These are phyloP conservation scores for Moesziomyces globuligerus DNA, from an alignment of 1,284 basidiomycete genomes.

Conservation along the genomic window DNA sequence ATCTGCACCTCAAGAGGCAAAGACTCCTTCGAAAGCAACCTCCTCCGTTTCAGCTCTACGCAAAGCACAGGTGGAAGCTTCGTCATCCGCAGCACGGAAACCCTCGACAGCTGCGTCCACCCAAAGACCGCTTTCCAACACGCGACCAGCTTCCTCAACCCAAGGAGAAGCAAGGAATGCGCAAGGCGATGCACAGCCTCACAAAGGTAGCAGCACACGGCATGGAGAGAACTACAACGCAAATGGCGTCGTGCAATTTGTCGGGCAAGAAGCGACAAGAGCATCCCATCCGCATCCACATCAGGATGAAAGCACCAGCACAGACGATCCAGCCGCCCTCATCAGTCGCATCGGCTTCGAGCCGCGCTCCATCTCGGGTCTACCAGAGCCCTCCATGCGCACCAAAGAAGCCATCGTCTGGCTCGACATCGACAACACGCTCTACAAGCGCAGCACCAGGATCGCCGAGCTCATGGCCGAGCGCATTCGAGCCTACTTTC, in stretches of 20 bases:
- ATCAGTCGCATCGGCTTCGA: slow-evolving; percentile 44
- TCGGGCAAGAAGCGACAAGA: neutral
- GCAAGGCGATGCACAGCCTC: slow-evolving; percentile 1
- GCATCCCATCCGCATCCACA: neutral
- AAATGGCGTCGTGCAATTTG: neutral
- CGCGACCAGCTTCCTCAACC: neutral
- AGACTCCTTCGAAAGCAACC: slow-evolving; percentile 1
- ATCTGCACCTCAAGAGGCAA: neutral
- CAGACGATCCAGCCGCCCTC: slow-evolving; percentile 14
- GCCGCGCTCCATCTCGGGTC: slow-evolving; percentile 29
- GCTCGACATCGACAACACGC: slow-evolving; percentile 88
- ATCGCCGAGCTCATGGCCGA: slow-evolving; percentile 82
- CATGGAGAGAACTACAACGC: neutral
- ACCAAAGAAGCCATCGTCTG: slow-evolving; percentile 72
- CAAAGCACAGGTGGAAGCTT: neutral
- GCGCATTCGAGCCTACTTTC: slow-evolving; percentile 84
- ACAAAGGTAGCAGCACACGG: neutral
- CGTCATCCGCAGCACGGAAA: slow-evolving; percentile 6
- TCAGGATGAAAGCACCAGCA: slow-evolving; percentile 21
- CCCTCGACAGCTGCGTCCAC: neutral
- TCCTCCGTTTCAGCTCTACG: slow-evolving; percentile 11
- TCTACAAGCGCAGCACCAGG: slow-evolving; percentile 72
- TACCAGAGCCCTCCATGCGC: slow-evolving; percentile 29
- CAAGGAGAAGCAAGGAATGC: neutral
- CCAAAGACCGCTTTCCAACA: neutral